These are phyloP conservation scores for Datura wrightii DNA, from an alignment of 257 asterid genomes.

Conservation along the genomic window DNA sequence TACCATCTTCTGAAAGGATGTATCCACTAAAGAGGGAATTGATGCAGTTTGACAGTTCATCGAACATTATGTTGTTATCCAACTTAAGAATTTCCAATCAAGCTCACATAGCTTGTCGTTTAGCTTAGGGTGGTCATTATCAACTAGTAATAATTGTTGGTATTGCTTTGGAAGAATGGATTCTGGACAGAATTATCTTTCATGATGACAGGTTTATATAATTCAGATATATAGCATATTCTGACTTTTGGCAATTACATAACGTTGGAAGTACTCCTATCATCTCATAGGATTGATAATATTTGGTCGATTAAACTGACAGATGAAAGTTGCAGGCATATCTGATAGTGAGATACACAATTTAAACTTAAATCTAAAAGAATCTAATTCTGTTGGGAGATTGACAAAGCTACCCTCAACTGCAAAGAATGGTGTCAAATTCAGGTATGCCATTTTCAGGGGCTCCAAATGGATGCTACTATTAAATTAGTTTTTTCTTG, in stretches of 20 bases:
- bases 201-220: not conserved
- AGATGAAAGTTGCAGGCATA: slow-evolving; percentile 55
- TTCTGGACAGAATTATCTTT: not conserved
- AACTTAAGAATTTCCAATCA: slow-evolving; percentile 6
- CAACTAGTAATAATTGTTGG: not conserved
- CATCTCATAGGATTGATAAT: not conserved
- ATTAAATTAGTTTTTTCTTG: slow-evolving; percentile 29
- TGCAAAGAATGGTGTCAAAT: slow-evolving; percentile 67
- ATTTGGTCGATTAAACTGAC: slow-evolving; percentile 29
- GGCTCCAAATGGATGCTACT: slow-evolving; percentile 17
- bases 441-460: slow-evolving; percentile 61
- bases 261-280: not conserved
- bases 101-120: slow-evolving; percentile 1
- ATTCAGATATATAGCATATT: not conserved
- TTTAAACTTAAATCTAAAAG: slow-evolving; percentile 59
- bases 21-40: not conserved
- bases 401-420: slow-evolving; percentile 61
- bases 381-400: slow-evolving; percentile 53
- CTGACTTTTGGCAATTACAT: not conserved
- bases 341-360: slow-evolving; percentile 67
- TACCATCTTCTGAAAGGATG: not conserved
- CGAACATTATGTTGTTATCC: not conserved
- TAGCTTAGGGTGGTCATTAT: slow-evolving; percentile 9
- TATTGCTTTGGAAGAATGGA: not conserved
- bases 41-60: slow-evolving; percentile 13